Evolutionary conservation across 495 filamentous ascomycete species (phyloP).

Genomic region (Xylaria venustula): DNA sequence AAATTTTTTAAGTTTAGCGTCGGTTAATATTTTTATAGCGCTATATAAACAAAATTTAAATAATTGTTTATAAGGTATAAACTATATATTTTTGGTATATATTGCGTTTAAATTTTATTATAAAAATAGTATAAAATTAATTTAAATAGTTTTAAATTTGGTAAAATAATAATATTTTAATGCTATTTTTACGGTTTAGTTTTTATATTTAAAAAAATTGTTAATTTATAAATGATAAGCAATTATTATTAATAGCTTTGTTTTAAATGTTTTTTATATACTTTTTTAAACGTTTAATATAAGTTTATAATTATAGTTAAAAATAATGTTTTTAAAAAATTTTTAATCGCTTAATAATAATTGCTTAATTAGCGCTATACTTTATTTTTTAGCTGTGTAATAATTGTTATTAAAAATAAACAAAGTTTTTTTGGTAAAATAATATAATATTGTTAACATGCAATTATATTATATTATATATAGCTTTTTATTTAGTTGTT

Average conservation of each 20-base stretch:
- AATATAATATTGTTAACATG: no score
- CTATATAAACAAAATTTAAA: neutral
- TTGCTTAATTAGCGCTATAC: neutral
- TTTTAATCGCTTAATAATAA: neutral
- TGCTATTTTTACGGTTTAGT: neutral
- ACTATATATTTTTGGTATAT: neutral
- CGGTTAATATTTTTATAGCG: neutral
- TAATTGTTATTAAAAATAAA: neutral
- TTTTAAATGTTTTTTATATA: no score
- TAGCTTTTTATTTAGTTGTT: neutral
- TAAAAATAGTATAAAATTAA: neutral
- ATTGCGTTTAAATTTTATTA: neutral
- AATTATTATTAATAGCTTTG: no score
- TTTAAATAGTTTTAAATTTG: neutral
- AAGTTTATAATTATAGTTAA: neutral
- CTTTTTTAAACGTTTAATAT: neutral
- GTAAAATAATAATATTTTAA: neutral
- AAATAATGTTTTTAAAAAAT: neutral
- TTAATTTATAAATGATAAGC: neutral
- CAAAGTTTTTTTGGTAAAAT: neutral
- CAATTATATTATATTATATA: no score
- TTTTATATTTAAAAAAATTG: neutral
- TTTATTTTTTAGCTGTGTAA: neutral
- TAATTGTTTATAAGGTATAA: neutral
- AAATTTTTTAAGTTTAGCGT: no score